Evolutionary conservation across 345 rosid genomes (phyloP).

Genomic region (Diplotaxis tenuifolia): DNA sequence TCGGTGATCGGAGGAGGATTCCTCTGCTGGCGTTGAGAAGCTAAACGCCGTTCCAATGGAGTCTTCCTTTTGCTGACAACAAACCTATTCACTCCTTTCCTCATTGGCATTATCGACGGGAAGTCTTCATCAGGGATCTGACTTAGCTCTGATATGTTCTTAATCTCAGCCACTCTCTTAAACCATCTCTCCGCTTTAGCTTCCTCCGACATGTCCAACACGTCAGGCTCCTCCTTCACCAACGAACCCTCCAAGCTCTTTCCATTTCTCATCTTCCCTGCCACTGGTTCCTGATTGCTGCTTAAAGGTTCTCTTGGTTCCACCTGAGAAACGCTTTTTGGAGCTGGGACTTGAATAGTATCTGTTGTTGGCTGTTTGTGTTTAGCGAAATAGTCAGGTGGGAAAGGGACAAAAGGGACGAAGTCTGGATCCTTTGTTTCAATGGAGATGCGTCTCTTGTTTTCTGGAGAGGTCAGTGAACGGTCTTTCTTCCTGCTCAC

Average conservation of each 20-base stretch:
- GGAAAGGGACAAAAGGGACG: slow-evolving; percentile 86
- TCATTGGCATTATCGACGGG: slow-evolving; percentile 98
- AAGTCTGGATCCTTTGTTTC: slow-evolving; percentile 60
- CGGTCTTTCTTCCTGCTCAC: slow-evolving; percentile 79
- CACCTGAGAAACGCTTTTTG: slow-evolving; percentile 13
- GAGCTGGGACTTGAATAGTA: slow-evolving; percentile 29
- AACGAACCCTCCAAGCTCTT: slow-evolving; percentile 92
- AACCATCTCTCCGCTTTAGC: slow-evolving; percentile 99
- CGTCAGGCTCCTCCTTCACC: slow-evolving; percentile 79
- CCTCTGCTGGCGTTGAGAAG: background rate
- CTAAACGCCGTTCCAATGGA: background rate
- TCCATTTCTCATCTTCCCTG: slow-evolving; percentile 34
- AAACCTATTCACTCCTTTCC: slow-evolving; percentile 80
- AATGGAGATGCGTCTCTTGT: slow-evolving; percentile 55
- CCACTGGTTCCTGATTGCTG: slow-evolving; percentile 11
- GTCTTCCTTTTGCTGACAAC: background rate
- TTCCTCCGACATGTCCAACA: slow-evolving; percentile 98
- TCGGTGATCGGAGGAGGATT: background rate
- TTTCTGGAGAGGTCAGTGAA: slow-evolving; percentile 58
- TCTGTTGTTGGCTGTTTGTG: slow-evolving; percentile 44
- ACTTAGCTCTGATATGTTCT: slow-evolving; percentile 96
- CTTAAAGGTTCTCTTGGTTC: slow-evolving; percentile 28
- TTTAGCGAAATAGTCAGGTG: slow-evolving; percentile 70
- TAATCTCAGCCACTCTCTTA: slow-evolving; percentile 79
- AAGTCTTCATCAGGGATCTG: slow-evolving; percentile 97